A percentile compares a stretch with the other conserved stretches of the same genome.
Conservation (phyloP, 2,329 filamentous ascomycete species). For the Cadophora gregata region DNA sequence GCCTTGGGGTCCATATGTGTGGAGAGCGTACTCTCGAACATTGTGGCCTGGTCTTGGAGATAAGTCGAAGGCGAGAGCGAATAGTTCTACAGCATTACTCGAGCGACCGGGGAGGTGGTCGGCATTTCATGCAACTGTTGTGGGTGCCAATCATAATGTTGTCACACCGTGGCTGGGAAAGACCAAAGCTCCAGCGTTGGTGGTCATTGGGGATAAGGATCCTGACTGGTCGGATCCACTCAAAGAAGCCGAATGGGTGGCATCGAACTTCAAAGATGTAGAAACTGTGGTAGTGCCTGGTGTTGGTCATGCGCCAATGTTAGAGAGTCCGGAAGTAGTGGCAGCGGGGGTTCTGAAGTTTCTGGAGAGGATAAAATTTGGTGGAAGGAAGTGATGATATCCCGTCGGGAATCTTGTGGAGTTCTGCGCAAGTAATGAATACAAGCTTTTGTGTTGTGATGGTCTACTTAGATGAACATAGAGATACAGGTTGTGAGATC, state of each 20-base stretch:
- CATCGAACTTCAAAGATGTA: slow-evolving; percentile 21
- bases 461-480: neutral
- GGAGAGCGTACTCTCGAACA: slow-evolving; percentile 9
- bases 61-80: slow-evolving; percentile 7
- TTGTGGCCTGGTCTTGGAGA: slow-evolving; percentile 21
- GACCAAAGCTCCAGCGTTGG: slow-evolving; percentile 17
- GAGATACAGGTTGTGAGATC: neutral
- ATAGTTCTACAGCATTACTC: slow-evolving; percentile 3
- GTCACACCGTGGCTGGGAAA: slow-evolving; percentile 13
- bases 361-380: slow-evolving; percentile 17
- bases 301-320: slow-evolving; percentile 22
- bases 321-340: slow-evolving; percentile 19
- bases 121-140: slow-evolving; percentile 15
- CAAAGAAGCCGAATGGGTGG: slow-evolving; percentile 21
- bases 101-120: slow-evolving; percentile 14
- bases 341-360: slow-evolving; percentile 12
- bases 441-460: neutral
- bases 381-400: slow-evolving; percentile 23
- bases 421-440: neutral
- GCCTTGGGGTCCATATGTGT: slow-evolving; percentile 17
- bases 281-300: slow-evolving; percentile 16
- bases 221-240: slow-evolving; percentile 21
- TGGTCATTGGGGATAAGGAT: slow-evolving; percentile 19
- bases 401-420: neutral
- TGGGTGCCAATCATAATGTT: slow-evolving; percentile 3